Evolutionary conservation across 768 basidiomycete genomes (phyloP).

Genomic region (Collybiopsis luxurians): DNA sequence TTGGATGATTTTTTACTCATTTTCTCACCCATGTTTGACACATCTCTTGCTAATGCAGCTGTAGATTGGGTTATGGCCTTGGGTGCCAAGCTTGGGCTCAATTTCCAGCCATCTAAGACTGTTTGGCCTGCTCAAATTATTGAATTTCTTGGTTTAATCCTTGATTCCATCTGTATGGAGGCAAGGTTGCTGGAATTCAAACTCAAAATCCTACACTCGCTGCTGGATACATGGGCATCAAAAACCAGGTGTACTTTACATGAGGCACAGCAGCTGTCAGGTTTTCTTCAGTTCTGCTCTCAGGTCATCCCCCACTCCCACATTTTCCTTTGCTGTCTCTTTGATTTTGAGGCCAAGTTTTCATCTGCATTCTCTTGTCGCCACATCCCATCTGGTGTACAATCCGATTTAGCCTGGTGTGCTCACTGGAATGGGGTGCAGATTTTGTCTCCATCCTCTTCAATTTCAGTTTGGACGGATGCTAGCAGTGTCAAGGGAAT

Average conservation of each 20-base stretch:
- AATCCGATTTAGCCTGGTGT: conserved; percentile 29
- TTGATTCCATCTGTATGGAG: conserved; percentile 24
- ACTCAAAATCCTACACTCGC: conserved; percentile 18
- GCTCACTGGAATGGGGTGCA: conserved; percentile 16
- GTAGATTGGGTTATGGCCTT: conserved; percentile 28
- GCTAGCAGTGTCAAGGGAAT: conserved; percentile 22
- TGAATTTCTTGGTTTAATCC: conserved; percentile 26
- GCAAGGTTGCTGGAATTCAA: conserved; percentile 31
- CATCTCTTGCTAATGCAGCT: conserved; percentile 9
- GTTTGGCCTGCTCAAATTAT: conserved; percentile 18
- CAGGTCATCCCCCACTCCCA: conserved; percentile 29
- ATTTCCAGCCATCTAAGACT: conserved; percentile 26
- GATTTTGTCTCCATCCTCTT: conserved; percentile 6
- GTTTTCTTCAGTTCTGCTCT: conserved; percentile 31
- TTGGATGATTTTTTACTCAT: conserved; percentile 32
- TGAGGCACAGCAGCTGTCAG: conserved; percentile 28
- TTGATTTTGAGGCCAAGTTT: conserved; percentile 26
- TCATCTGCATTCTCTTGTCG: conserved; percentile 14
- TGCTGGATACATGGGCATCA: conserved; percentile 21
- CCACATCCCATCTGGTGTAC: conserved; percentile 19
- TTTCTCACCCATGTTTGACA: conserved; percentile 14
- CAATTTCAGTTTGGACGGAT: conserved; percentile 21
- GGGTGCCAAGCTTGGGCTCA: conserved; percentile 24
- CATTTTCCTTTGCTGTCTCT: conserved; percentile 25
- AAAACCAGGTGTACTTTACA: conserved; percentile 16